A percentile compares a stretch with the other conserved stretches of the same genome.
phyloP scores from a whole-genome alignment of 441 rosid species.

The Erodium moschatum region DNA sequence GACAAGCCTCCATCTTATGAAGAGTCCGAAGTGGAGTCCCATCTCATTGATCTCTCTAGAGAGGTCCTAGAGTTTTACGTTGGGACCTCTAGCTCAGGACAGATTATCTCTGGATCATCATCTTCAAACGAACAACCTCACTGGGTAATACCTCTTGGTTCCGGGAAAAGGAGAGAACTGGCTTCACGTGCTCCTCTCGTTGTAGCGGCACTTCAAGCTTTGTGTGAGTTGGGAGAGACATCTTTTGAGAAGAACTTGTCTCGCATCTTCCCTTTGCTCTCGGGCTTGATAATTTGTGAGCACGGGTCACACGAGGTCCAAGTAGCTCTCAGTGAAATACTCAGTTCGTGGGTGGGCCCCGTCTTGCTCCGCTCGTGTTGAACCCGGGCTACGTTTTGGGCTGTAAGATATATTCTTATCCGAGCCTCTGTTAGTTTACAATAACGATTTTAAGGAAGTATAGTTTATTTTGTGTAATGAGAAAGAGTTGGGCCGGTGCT shows the following conservation, averaged over 20 bases:
- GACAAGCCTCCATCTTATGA: conserved; percentile 50
- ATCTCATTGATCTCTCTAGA: conserved; percentile 56
- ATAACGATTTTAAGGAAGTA: conserved; percentile 19
- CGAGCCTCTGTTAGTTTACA: conserved; percentile 11
- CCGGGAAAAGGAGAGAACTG: conserved; percentile 87
- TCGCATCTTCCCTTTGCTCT: conserved; percentile 64
- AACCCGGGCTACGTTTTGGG: conserved; percentile 22
- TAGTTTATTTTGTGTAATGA: conserved; percentile 26
- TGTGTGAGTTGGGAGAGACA: conserved; percentile 60
- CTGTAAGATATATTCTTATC: conserved; percentile 29
- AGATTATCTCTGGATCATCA: conserved; percentile 27
- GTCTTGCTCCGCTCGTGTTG: conserved; percentile 72
- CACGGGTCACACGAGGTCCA: conserved; percentile 93
- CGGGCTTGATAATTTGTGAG: conserved; percentile 75
- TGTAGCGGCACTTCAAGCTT: conserved; percentile 77
- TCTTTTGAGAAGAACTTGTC: conserved; percentile 69
- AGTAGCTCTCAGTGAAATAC: conserved; percentile 85
- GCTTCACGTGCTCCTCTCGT: conserved; percentile 93
- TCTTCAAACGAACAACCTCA: conserved; percentile 31
- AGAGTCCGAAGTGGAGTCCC: conserved; percentile 56
- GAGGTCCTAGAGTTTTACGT: conserved; percentile 76
- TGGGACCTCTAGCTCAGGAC: conserved; percentile 44
- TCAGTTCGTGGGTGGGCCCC: conserved; percentile 76
- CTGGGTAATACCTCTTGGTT: conserved; percentile 81
- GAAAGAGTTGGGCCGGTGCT: conserved; percentile 20